A percentile compares a stretch with the other conserved stretches of the same genome.
These are phyloP conservation scores for Colletotrichum tropicicola DNA, from an alignment of 2,329 filamentous ascomycete genomes.

Conservation along the genomic window DNA sequence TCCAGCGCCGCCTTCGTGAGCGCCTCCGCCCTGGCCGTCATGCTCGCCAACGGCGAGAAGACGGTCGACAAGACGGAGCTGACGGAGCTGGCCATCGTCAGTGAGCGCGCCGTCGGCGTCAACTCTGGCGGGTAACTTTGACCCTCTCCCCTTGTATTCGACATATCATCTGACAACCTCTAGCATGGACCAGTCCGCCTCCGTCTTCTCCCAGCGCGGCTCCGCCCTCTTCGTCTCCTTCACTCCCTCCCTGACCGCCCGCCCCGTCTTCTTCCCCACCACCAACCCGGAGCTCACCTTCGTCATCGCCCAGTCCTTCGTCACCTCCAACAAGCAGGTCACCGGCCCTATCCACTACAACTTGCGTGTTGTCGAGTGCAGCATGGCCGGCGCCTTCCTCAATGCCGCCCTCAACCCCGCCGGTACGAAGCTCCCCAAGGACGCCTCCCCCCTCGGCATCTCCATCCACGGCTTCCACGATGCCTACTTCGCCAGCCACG, in stretches of 20 bases:
- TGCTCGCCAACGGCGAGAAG: constrained; percentile 83
- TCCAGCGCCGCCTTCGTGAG: constrained; percentile 95
- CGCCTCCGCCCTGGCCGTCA: constrained; percentile 86
- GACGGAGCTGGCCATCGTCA: constrained; percentile 92
- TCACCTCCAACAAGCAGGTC: constrained; percentile 93
- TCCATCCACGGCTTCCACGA: constrained; percentile 90
- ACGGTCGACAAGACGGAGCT: constrained; percentile 90
- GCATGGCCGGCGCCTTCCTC: constrained; percentile 79
- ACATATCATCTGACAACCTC: not conserved
- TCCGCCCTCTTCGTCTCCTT: constrained; percentile 93
- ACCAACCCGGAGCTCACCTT: constrained; percentile 88
- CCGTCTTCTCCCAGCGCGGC: constrained; percentile 88
- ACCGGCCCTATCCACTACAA: constrained; percentile 97
- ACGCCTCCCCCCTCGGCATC: constrained; percentile 84
- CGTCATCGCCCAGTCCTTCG: constrained; percentile 92
- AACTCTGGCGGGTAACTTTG: constrained; percentile 86
- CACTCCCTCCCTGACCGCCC: constrained; percentile 78
- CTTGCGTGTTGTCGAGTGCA: constrained; percentile 94
- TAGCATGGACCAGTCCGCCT: constrained; percentile 97
- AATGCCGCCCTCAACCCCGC: constrained; percentile 66
- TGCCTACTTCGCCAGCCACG: constrained; percentile 72
- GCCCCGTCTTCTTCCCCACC: constrained; percentile 82
- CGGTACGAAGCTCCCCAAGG: constrained; percentile 72
- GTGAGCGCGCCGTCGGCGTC: constrained; percentile 92
- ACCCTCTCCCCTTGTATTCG: not conserved